Evolutionary conservation across 768 basidiomycete genomes (phyloP).

Genomic region (Tylopilus vinaceipallidus): DNA sequence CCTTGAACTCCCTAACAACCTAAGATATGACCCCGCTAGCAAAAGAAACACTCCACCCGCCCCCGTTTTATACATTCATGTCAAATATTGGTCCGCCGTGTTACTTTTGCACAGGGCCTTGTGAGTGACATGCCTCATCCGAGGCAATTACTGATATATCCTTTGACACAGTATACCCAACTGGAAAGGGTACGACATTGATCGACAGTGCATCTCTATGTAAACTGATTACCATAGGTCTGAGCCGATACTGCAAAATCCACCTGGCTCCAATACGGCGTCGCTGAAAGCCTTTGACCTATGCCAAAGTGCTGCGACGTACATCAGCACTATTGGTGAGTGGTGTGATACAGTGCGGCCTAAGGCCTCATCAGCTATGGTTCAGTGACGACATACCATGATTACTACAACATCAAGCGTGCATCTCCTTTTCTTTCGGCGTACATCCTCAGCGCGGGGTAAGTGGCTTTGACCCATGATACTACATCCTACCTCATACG

Average conservation of each 20-base stretch:
- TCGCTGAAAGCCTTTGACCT: slow-evolving; percentile 72
- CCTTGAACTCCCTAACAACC: slow-evolving; percentile 59
- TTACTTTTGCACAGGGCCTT: slow-evolving; percentile 76
- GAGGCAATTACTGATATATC: slow-evolving; percentile 9
- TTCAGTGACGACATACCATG: slow-evolving; percentile 53
- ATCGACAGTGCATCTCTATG: neutral
- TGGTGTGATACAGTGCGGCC: neutral
- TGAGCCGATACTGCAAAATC: slow-evolving; percentile 44
- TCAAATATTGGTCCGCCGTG: slow-evolving; percentile 75
- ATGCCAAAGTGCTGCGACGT: slow-evolving; percentile 69
- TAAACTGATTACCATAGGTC: slow-evolving; percentile 30
- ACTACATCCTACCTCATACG: neutral
- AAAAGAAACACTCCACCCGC: slow-evolving; percentile 57
- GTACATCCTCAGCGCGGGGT: slow-evolving; percentile 73
- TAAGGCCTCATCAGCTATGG: slow-evolving; percentile 5
- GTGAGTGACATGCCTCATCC: slow-evolving; percentile 44
- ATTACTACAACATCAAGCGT: slow-evolving; percentile 58
- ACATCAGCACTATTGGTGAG: slow-evolving; percentile 64
- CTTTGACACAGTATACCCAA: slow-evolving; percentile 58
- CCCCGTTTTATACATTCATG: slow-evolving; percentile 64
- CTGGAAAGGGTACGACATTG: slow-evolving; percentile 53
- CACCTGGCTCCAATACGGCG: slow-evolving; percentile 39
- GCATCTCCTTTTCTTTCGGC: slow-evolving; percentile 66
- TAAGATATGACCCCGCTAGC: slow-evolving; percentile 58
- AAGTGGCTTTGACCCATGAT: slow-evolving; percentile 27